Conservation (phyloP, 768 basidiomycete species). For the Lyophyllum shimeji region DNA sequence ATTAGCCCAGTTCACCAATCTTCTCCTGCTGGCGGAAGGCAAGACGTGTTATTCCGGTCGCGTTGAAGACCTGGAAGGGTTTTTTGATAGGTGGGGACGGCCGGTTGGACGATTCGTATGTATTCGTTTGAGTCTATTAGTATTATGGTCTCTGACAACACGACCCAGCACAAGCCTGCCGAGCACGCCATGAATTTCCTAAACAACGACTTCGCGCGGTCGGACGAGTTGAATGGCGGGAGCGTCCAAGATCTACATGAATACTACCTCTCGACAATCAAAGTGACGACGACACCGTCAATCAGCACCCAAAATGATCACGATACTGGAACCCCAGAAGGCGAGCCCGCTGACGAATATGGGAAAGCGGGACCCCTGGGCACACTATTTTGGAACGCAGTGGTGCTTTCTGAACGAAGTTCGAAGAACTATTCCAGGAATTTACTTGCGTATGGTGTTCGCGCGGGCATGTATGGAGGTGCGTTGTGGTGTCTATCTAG, state of each 20-base stretch:
- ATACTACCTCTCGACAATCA: slow-evolving; percentile 30
- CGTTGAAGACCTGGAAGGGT: slow-evolving; percentile 38
- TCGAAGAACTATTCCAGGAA: slow-evolving; percentile 52
- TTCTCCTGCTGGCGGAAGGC: slow-evolving; percentile 59
- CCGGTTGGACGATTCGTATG: slow-evolving; percentile 37
- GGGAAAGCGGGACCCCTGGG: slow-evolving; percentile 28
- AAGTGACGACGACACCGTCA: not conserved
- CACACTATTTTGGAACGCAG: slow-evolving; percentile 40
- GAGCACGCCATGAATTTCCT: slow-evolving; percentile 64
- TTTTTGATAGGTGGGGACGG: slow-evolving; percentile 38
- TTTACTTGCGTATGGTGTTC: slow-evolving; percentile 56
- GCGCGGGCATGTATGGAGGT: slow-evolving; percentile 55
- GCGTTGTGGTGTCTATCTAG: slow-evolving; percentile 8
- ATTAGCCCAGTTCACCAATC: slow-evolving; percentile 56
- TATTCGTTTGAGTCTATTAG: slow-evolving; percentile 1
- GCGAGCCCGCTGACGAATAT: slow-evolving; percentile 4
- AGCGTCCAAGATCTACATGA: slow-evolving; percentile 29
- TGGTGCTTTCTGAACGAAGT: slow-evolving; percentile 47
- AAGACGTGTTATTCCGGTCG: slow-evolving; percentile 41
- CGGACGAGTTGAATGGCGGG: slow-evolving; percentile 16
- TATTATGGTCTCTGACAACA: slow-evolving; percentile 16
- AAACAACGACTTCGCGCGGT: slow-evolving; percentile 41
- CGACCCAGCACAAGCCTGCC: slow-evolving; percentile 44
- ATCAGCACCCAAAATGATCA: not conserved
- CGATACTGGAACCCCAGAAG: slow-evolving; percentile 3